phyloP scores from a whole-genome alignment of 179 eudicot genomes.

The Silene noctiflora region DNA sequence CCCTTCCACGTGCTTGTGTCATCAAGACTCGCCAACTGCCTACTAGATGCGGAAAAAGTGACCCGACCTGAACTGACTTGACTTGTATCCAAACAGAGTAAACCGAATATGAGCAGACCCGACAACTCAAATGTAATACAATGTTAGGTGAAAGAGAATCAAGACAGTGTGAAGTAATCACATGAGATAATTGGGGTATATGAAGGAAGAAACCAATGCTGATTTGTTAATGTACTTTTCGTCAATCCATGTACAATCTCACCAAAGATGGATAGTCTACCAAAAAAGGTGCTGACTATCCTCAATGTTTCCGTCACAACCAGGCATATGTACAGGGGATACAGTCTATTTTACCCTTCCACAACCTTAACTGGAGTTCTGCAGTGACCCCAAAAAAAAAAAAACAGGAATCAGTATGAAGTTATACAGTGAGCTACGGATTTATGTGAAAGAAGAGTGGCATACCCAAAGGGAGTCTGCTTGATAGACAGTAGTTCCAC shows the following conservation, averaged over 20 bases:
- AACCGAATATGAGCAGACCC: too few relatives aligned
- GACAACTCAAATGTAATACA: too few relatives aligned
- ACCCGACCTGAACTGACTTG: too few relatives aligned
- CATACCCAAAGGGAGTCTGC: conserved; percentile 85
- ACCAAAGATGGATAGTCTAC: not conserved
- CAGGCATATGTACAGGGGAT: not conserved
- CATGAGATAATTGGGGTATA: not conserved
- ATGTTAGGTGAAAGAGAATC: not conserved
- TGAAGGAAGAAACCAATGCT: not conserved
- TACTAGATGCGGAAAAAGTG: too few relatives aligned
- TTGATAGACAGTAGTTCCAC: conserved; percentile 80
- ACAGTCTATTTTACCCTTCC: conserved; percentile 46
- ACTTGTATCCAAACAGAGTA: too few relatives aligned
- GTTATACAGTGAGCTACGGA: not conserved
- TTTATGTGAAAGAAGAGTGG: conserved; percentile 2
- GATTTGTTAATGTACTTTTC: not conserved
- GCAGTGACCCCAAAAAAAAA: conserved; percentile 24
- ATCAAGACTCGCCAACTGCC: too few relatives aligned
- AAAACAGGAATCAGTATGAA: not conserved
- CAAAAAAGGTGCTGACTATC: too few relatives aligned
- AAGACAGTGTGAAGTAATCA: not conserved
- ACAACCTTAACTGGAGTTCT: conserved; percentile 72
- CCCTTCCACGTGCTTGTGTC: too few relatives aligned
- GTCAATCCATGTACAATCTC: not conserved
- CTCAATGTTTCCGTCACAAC: not conserved